phyloP scores from a whole-genome alignment of 768 basidiomycete genomes.

The Suillus sp. region DNA sequence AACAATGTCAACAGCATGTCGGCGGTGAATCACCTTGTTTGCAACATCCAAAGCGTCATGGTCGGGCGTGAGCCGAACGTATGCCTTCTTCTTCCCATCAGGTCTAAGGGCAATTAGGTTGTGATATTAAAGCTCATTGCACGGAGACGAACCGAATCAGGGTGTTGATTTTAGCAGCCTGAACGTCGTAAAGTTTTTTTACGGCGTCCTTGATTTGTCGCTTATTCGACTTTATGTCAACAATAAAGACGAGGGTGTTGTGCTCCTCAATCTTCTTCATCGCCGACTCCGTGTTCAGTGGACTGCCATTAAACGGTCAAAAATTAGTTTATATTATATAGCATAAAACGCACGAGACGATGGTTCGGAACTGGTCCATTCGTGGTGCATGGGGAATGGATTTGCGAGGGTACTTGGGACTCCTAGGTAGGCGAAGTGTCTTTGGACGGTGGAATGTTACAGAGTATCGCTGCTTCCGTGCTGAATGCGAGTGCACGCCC shows the following conservation, averaged over 20 bases:
- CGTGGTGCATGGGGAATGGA: constrained; percentile 88
- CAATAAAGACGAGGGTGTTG: constrained; percentile 98
- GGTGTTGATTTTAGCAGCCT: constrained; percentile 96
- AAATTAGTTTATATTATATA: background rate
- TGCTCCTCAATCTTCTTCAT: constrained; percentile 99
- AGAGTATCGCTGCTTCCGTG: constrained; percentile 80
- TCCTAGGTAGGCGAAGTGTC: constrained; percentile 82
- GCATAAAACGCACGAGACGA: constrained; percentile 70
- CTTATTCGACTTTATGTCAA: constrained; percentile 95
- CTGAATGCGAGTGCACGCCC: constrained; percentile 72
- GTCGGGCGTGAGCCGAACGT: constrained; percentile 93
- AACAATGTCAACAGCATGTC: constrained; percentile 2
- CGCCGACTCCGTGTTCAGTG: constrained; percentile 92
- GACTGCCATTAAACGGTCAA: constrained; percentile 44
- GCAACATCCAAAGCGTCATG: constrained; percentile 96
- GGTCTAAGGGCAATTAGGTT: constrained; percentile 53
- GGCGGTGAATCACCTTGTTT: constrained; percentile 72
- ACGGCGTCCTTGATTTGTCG: constrained; percentile 99
- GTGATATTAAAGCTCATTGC: background rate
- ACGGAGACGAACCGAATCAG: constrained; percentile 77
- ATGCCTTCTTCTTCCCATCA: constrained; percentile 99
- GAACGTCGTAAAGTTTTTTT: constrained; percentile 98
- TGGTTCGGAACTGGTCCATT: constrained; percentile 96
- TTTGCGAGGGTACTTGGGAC: constrained; percentile 95
- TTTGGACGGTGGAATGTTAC: constrained; percentile 97